Evolutionary conservation across 495 filamentous ascomycete genomes (phyloP).

Genomic region (Staphylotrichum tortipilum): DNA sequence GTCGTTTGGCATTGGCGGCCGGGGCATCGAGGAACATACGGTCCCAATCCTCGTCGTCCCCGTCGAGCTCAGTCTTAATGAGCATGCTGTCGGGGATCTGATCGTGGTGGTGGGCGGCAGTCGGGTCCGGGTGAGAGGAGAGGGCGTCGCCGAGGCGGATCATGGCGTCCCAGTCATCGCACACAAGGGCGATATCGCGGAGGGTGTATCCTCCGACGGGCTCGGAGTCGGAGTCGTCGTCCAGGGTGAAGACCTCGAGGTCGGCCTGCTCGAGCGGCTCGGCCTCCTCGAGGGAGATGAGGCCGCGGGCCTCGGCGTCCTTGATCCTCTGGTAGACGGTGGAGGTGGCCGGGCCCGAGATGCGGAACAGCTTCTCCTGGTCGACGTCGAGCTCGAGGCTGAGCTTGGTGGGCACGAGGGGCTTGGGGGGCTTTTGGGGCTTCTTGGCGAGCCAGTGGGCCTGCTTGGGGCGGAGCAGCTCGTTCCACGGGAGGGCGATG

Average conservation of each 20-base stretch:
- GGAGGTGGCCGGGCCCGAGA: conserved; percentile 43
- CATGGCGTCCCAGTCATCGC: conserved; percentile 69
- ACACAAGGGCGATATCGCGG: conserved; percentile 68
- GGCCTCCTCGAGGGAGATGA: conserved; percentile 49
- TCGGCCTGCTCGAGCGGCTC: conserved; percentile 43
- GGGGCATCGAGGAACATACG: conserved; percentile 38
- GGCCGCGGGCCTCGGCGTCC: conserved; percentile 48
- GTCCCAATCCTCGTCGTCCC: conserved; percentile 44
- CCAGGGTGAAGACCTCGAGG: conserved; percentile 45
- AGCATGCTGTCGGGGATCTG: conserved; percentile 17
- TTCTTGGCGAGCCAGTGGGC: conserved; percentile 61
- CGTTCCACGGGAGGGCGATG: conserved; percentile 57
- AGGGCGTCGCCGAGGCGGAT: conserved; percentile 32
- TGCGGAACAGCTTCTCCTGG: conserved; percentile 68
- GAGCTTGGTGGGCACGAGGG: conserved; percentile 75
- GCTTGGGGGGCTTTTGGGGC: conserved; percentile 66
- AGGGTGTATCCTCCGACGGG: conserved; percentile 59
- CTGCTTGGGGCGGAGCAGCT: conserved; percentile 65
- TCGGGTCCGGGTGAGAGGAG: conserved; percentile 3
- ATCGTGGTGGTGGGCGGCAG: conserved; percentile 1
- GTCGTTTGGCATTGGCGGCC: conserved; percentile 34
- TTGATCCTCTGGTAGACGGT: conserved; percentile 41
- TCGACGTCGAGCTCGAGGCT: conserved; percentile 75
- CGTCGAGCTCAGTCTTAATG: conserved; percentile 23
- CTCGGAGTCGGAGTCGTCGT: conserved; percentile 52